Conservation (phyloP, 2,329 filamentous ascomycete species). For the Xylaria sp. region DNA sequence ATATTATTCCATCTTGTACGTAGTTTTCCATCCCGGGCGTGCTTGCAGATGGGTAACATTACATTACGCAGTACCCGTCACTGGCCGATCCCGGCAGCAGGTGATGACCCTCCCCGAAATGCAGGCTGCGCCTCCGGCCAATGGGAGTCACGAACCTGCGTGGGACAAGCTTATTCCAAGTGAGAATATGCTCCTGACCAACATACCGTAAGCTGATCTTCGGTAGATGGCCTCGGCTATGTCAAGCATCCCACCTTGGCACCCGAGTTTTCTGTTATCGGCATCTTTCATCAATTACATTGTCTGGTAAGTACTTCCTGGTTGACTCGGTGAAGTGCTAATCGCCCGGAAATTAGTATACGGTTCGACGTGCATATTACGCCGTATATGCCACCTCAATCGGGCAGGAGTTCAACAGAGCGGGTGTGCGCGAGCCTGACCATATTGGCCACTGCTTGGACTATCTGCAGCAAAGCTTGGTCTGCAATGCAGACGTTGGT, state of each 20-base stretch:
- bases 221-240: conserved; percentile 8
- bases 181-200: background rate
- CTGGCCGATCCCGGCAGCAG: background rate
- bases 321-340: background rate
- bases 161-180: conserved; percentile 10
- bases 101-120: conserved; percentile 10
- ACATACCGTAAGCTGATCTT: background rate
- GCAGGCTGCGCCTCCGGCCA: conserved; percentile 5
- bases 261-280: background rate
- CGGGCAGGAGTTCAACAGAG: conserved; percentile 9
- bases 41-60: background rate
- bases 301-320: conserved; percentile 1
- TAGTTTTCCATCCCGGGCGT: background rate
- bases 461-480: conserved; percentile 9
- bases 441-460: conserved; percentile 12
- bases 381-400: conserved; percentile 4
- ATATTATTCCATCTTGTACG: conserved; percentile 1
- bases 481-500: conserved; percentile 9
- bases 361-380: conserved; percentile 9
- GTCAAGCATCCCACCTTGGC: conserved; percentile 1
- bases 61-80: conserved; percentile 3
- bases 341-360: conserved; percentile 1
- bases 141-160: conserved; percentile 9
- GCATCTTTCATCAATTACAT: conserved; percentile 10
- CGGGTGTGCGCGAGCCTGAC: conserved; percentile 1